A percentile compares a stretch with the other conserved stretches of the same genome.
Evolutionary conservation across 2,329 filamentous ascomycete species (phyloP).

Genomic region (Cordyceps javanica): DNA sequence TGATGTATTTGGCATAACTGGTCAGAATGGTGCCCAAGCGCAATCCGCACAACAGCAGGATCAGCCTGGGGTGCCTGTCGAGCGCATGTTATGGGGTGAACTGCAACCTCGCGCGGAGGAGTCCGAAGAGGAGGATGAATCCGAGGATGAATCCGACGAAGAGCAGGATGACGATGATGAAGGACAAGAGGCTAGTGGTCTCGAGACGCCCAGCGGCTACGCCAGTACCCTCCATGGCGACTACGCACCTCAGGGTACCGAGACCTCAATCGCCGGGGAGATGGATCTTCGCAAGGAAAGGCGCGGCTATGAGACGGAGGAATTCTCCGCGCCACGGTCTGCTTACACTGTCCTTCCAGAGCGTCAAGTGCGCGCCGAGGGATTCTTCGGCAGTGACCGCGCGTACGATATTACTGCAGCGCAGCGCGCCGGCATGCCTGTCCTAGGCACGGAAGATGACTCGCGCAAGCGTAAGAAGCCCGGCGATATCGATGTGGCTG

Average conservation of each 20-base stretch:
- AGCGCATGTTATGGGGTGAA: constrained; percentile 88
- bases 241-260: constrained; percentile 59
- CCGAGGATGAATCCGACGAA: constrained; percentile 70
- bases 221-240: constrained; percentile 77
- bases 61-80: constrained; percentile 67
- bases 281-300: constrained; percentile 83
- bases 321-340: constrained; percentile 64
- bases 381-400: constrained; percentile 94
- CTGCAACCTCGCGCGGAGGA: constrained; percentile 74
- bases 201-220: constrained; percentile 77
- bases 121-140: constrained; percentile 64
- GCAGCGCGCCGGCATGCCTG: constrained; percentile 51
- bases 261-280: constrained; percentile 74
- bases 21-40: constrained; percentile 29
- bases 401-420: constrained; percentile 73
- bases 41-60: constrained; percentile 19
- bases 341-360: constrained; percentile 90
- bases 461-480: constrained; percentile 86
- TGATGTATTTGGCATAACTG: constrained; percentile 80
- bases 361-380: constrained; percentile 74
- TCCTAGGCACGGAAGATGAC: constrained; percentile 76
- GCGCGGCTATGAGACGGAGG: constrained; percentile 82
- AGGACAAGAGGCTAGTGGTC: constrained; percentile 58
- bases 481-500: constrained; percentile 86
- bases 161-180: constrained; percentile 57